Evolutionary conservation across 192 early-diverging fungal genomes (phyloP).

Genomic region (Podila minutissima): DNA sequence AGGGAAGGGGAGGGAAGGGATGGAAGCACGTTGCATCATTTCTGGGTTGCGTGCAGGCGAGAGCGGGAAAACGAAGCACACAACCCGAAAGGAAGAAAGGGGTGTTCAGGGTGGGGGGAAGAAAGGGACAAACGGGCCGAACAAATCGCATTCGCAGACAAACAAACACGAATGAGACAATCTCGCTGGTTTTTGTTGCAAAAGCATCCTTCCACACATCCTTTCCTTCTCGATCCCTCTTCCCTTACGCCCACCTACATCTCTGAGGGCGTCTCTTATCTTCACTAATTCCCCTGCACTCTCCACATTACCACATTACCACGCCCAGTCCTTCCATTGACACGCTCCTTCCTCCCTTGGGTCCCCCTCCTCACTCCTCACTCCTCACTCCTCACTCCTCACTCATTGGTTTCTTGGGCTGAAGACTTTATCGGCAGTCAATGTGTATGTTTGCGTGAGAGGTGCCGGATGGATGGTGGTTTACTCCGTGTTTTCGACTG

Average conservation of each 20-base stretch:
- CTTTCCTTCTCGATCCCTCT: neutral
- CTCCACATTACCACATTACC: slow-evolving; percentile 2
- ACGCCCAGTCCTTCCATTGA: neutral
- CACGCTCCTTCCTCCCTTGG: neutral
- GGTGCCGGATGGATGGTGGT: too few species aligned
- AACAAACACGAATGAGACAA: neutral
- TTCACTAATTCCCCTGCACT: neutral
- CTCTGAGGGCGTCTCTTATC: neutral
- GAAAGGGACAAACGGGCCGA: neutral
- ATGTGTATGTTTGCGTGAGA: too few species aligned
- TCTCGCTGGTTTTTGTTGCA: neutral
- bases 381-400: neutral
- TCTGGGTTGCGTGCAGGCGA: too few species aligned
- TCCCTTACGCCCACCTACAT: neutral
- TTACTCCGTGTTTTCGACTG: too few species aligned
- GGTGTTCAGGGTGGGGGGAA: too few species aligned
- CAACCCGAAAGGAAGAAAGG: too few species aligned
- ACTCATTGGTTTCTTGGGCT: neutral
- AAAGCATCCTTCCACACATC: neutral
- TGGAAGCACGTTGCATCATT: too few species aligned
- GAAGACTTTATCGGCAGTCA: too few species aligned
- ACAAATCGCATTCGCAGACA: neutral
- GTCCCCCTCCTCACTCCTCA: neutral
- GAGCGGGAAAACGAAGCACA: too few species aligned
- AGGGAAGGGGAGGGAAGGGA: too few species aligned